These are phyloP conservation scores for Amborella trichopoda DNA, from an alignment of 164 flowering plant genomes.

Conservation along the genomic window DNA sequence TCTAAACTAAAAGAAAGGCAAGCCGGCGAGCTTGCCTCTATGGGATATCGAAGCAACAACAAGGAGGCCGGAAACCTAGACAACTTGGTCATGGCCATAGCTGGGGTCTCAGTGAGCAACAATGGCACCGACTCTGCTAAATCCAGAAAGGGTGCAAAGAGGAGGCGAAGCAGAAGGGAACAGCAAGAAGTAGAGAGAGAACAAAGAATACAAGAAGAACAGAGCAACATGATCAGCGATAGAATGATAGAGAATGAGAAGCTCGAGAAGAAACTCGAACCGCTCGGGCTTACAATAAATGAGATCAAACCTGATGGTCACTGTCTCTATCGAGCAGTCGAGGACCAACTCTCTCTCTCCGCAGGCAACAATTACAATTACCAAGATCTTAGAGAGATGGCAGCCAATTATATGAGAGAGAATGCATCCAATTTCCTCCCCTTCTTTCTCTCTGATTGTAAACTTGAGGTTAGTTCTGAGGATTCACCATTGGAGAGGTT, in stretches of 20 bases:
- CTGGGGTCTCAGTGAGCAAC: conserved; percentile 55
- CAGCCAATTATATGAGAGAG: conserved; percentile 67
- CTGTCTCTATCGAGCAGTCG: conserved; percentile 86
- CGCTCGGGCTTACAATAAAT: conserved; percentile 57
- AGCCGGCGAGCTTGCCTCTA: conserved; percentile 65
- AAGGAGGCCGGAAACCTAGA: conserved; percentile 38
- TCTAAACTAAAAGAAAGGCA: conserved; percentile 65
- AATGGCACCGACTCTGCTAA: conserved; percentile 40
- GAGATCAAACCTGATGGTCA: conserved; percentile 95
- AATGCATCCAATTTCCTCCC: conserved; percentile 64
- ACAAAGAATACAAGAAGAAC: conserved; percentile 79
- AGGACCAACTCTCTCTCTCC: conserved; percentile 67
- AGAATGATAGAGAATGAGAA: conserved; percentile 52
- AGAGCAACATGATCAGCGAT: conserved; percentile 62
- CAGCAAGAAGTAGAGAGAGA: conserved; percentile 90
- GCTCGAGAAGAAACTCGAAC: conserved; percentile 59
- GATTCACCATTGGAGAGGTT: conserved; percentile 39
- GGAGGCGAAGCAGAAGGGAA: conserved; percentile 63
- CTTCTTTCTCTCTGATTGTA: conserved; percentile 62
- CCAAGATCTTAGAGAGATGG: conserved; percentile 69
- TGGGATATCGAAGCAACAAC: conserved; percentile 37
- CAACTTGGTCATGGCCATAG: conserved; percentile 66
- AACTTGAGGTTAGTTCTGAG: conserved; percentile 34
- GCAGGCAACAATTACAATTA: conserved; percentile 41
- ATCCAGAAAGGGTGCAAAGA: conserved; percentile 61